Evolutionary conservation across 108 stramenopile species (phyloP).

Genomic region (Skeletonema tropicum): DNA sequence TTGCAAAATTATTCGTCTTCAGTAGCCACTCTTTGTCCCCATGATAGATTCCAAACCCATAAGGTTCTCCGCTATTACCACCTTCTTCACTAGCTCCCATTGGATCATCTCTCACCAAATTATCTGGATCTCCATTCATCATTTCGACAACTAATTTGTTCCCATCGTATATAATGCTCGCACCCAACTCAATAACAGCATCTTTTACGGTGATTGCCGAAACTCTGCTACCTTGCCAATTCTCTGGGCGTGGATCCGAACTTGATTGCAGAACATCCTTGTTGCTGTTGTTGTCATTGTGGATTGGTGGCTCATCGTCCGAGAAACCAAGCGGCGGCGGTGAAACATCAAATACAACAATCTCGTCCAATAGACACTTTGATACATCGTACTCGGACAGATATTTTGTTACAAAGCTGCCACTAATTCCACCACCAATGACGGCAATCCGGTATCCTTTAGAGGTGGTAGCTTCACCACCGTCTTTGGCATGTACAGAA

Average conservation of each 20-base stretch:
- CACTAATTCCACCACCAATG: constrained; percentile 75
- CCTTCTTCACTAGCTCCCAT: constrained; percentile 25
- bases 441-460: constrained; percentile 52
- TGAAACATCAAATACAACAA: constrained; percentile 70
- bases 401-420: constrained; percentile 71
- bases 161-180: constrained; percentile 61
- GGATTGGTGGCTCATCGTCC: constrained; percentile 10
- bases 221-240: constrained; percentile 71
- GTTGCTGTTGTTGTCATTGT: background rate
- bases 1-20: constrained; percentile 10
- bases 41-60: constrained; percentile 54
- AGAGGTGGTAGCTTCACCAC: background rate
- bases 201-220: constrained; percentile 51
- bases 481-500: background rate
- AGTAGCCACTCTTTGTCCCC: constrained; percentile 37
- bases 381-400: constrained; percentile 68
- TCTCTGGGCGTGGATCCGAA: constrained; percentile 35
- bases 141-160: constrained; percentile 57
- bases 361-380: constrained; percentile 54
- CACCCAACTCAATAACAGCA: constrained; percentile 77
- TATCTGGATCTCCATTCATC: constrained; percentile 44
- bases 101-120: constrained; percentile 36
- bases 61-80: constrained; percentile 5
- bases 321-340: constrained; percentile 26
- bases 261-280: background rate